Base-by-base conservation (phyloP, 1,139 yeast species). In the Yamadazyma trypodendri region DNA sequence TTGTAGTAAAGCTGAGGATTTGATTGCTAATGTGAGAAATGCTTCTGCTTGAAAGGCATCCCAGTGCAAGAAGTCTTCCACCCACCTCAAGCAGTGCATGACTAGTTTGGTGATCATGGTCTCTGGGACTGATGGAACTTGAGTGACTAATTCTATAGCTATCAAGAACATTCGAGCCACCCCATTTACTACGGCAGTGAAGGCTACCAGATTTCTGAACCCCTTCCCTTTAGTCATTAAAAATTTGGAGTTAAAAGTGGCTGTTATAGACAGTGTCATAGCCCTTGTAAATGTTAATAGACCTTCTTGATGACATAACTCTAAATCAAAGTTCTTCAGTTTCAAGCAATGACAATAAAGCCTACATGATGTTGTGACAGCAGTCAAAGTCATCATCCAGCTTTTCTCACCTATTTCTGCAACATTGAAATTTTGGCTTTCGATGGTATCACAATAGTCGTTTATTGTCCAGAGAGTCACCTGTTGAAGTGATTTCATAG, bases 301-400 rank as follows among this genome's bases (percentile, higher is more conserved):
- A 7, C 29, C 25, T 23, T 34, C 37, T 9, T 34, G 24, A 11
- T 17, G 23, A 4, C 23, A 11, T 6, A 34, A 11, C 24, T 28
- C 33, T 6, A 12, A 13, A 10, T 14, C 11, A 9, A 15, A 34
- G 4, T 24, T 14, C 15, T 31, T 20, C 12, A 22, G 3, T 13
- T 31, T 22, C 7, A 31, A 22, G 13, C 33, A 31, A 14, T 22
- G 25, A 13, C 17, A 22, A 18, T 21, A 31, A 5, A 31, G 27
- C 13, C 33, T 31, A 16, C 33, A 31, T n/a, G 28, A 3, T 6
- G 6, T 4, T 15, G 12, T 6, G 8, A 24, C 15, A 24, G n/a
- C 15, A 24, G 7, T 24, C 14, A 24, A 24, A 12, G 21, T 18
- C 8, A 8, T 6, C 8, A 8, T 18, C 21, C 21, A 18, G 7